Evolutionary conservation across 202 grass and related monocot species (phyloP), one percentile per base, ranked within the genome.

Genomic region (Zizania palustris): DNA sequence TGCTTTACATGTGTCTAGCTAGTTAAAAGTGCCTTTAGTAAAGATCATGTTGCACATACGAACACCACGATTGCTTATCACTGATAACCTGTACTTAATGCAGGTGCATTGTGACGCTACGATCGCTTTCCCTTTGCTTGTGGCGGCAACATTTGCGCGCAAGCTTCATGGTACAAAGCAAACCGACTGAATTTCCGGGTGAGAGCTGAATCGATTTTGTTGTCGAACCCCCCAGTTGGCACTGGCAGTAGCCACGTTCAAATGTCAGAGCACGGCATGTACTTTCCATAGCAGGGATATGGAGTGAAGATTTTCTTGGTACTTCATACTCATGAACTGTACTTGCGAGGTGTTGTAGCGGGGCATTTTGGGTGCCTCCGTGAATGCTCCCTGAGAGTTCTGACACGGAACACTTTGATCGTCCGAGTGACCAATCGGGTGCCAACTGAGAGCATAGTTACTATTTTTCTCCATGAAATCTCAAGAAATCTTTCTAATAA

Each of bases 51-150:
- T 54, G 50, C 69, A 38, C 2, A 20, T 45, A 54, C 7, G 71
- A 33, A 37, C 50, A 37, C 16, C 11, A 51, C 15, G 72, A 55
- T 19, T 71, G 9, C 2, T 35, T 75, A 18, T 45, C 80, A 82
- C 9, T 16, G 46, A 56, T 21, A 51, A 51, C 15, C 49, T 14
- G 42, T 51, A 50, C 34, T 69, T 58, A 80, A 85, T 74, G 14
- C 83, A 97, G 94, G 94, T 97, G 51, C 94, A 97, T 71, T 97
- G 94, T 5, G 94, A 97, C 68, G 91, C 91, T 12, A 97, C 88
- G 64, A 92, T 97, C 16, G 94, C 91, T 59, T 93, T 97, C 71
- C 94, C 94, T 0, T 74, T 97, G 39, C 33, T 97, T 28, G 91
- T 93, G 18, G 86, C 94, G 22, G 94, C 91, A 14, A 97, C 94